Conservation (phyloP, 352 stramenopile genomes). For the Phytophthora sansomeana region DNA sequence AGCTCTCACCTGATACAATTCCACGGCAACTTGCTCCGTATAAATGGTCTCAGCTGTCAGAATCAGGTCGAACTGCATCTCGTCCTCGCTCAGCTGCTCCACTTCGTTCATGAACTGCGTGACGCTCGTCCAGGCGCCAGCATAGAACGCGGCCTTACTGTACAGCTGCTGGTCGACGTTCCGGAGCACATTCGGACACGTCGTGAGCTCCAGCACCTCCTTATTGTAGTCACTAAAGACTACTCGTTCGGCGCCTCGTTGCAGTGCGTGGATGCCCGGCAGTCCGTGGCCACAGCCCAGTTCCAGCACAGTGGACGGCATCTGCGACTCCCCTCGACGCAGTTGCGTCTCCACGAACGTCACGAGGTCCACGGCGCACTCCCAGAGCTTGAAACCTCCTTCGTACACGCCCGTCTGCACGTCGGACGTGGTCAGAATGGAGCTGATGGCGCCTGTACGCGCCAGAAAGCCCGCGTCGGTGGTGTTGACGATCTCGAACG, state of each 20-base stretch:
- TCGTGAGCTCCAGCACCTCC: constrained; percentile 88
- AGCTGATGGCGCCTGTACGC: constrained; percentile 66
- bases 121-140: constrained; percentile 77
- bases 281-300: constrained; percentile 84
- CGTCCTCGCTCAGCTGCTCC: constrained; percentile 39
- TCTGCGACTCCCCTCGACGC: constrained; percentile 18
- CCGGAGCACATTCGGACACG: constrained; percentile 74
- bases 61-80: constrained; percentile 78
- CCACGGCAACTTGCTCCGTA: constrained; percentile 74
- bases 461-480: constrained; percentile 55
- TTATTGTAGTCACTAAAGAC: constrained; percentile 91
- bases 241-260: constrained; percentile 66
- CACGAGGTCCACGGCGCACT: constrained; percentile 82
- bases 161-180: constrained; percentile 54
- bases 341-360: constrained; percentile 50
- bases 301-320: constrained; percentile 63
- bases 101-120: constrained; percentile 54
- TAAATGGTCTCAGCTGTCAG: constrained; percentile 89
- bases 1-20: constrained; percentile 65
- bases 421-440: constrained; percentile 78
- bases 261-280: constrained; percentile 79
- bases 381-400: constrained; percentile 90
- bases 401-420: constrained; percentile 85
- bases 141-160: constrained; percentile 69
- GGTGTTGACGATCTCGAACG: constrained; percentile 76